Evolutionary conservation across 371 early-diverging fungal genomes (phyloP).

Genomic region (Encephalitozoon intestinalis): DNA sequence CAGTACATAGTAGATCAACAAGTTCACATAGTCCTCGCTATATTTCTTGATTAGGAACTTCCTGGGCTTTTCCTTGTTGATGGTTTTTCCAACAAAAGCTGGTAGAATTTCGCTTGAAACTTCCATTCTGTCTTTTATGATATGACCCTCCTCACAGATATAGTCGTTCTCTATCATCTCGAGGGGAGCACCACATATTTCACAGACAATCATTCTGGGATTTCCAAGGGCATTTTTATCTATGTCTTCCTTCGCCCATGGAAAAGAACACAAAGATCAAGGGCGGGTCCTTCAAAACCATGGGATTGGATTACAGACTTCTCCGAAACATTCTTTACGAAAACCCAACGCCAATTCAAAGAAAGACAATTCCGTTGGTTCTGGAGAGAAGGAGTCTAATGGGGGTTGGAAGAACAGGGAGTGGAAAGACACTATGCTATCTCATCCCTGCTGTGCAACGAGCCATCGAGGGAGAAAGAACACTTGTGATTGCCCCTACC

Average conservation of each 20-base stretch:
- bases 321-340: slow-evolving; percentile 61
- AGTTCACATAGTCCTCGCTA: background rate
- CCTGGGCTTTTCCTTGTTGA: background rate
- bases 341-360: slow-evolving; percentile 86
- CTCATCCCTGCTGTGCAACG: slow-evolving; percentile 79
- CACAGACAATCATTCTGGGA: background rate
- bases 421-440: slow-evolving; percentile 95
- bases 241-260: slow-evolving; percentile 1
- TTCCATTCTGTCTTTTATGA: background rate
- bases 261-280: slow-evolving; percentile 38
- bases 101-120: background rate
- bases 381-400: slow-evolving; percentile 84
- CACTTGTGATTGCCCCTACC: slow-evolving; percentile 61
- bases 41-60: background rate
- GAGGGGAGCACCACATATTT: background rate
- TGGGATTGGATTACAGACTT: slow-evolving; percentile 50
- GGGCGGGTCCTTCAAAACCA: slow-evolving; percentile 56
- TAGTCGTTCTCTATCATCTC: background rate
- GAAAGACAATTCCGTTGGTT: slow-evolving; percentile 80
- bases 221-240: background rate
- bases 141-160: background rate
- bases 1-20: background rate
- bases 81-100: background rate
- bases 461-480: slow-evolving; percentile 70
- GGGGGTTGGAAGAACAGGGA: slow-evolving; percentile 92